Conservation (phyloP, 176 grass and related monocot genomes). For the Aechmea fasciata region DNA sequence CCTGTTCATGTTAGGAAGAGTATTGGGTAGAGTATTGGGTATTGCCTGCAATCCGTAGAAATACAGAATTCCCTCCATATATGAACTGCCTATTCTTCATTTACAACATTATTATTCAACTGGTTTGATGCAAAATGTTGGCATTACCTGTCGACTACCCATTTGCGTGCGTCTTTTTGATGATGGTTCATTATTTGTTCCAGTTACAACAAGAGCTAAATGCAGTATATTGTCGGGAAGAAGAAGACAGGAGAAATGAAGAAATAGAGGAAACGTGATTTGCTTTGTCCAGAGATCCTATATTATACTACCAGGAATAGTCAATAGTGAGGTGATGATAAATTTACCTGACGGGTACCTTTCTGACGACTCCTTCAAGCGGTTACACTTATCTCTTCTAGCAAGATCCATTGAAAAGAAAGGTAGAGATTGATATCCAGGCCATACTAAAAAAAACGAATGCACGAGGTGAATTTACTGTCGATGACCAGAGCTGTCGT, state of each 20-base stretch:
- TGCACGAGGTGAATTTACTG: background rate
- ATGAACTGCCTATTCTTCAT: too few relatives aligned
- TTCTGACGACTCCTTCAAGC: background rate
- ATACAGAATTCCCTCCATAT: too few relatives aligned
- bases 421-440: background rate
- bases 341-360: slow-evolving; percentile 5
- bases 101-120: too few relatives aligned
- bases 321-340: slow-evolving; percentile 19
- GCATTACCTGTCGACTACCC: background rate
- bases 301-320: slow-evolving; percentile 6
- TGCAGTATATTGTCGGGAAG: slow-evolving; percentile 79
- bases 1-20: background rate
- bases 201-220: slow-evolving; percentile 95
- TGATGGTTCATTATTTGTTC: slow-evolving; percentile 18
- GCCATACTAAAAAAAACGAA: background rate
- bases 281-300: background rate
- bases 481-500: background rate
- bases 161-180: background rate
- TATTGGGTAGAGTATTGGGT: too few relatives aligned
- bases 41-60: too few relatives aligned
- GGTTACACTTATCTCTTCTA: background rate
- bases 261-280: slow-evolving; percentile 54
- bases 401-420: background rate
- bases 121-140: too few relatives aligned
- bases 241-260: slow-evolving; percentile 64